Evolutionary conservation across 164 flowering plant genomes (phyloP).

Genomic region (Saururus chinensis): DNA sequence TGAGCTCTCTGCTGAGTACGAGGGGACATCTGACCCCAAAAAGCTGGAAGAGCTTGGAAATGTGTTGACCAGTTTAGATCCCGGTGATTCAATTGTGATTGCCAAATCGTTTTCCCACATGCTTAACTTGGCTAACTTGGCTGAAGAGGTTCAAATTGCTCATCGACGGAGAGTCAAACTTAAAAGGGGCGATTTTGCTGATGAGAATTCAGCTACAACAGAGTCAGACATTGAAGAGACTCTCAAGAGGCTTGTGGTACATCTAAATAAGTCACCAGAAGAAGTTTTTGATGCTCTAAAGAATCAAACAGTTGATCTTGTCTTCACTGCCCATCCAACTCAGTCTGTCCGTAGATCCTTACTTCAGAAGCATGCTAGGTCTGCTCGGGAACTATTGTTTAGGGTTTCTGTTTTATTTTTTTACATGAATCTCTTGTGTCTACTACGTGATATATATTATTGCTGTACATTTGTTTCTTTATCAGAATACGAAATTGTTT

Average conservation of each 20-base stretch:
- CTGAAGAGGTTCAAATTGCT: conserved; percentile 98
- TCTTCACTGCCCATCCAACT: conserved; percentile 98
- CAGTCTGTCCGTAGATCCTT: conserved; percentile 95
- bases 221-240: conserved; percentile 99
- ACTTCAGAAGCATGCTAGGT: conserved; percentile 99
- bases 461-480: background rate
- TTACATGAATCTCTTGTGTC: too few relatives aligned
- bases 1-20: conserved; percentile 96
- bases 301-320: conserved; percentile 97
- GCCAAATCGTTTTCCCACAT: conserved; percentile 90
- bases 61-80: conserved; percentile 83
- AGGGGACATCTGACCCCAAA: conserved; percentile 67
- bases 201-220: conserved; percentile 87
- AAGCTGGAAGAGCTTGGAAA: conserved; percentile 91
- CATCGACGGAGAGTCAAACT: conserved; percentile 63
- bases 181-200: conserved; percentile 85
- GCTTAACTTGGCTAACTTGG: conserved; percentile 99
- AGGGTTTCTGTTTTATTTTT: too few relatives aligned
- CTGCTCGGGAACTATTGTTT: conserved; percentile 7
- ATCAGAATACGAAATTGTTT: conserved; percentile 79
- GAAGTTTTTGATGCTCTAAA: conserved; percentile 94
- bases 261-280: conserved; percentile 84
- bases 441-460: too few relatives aligned
- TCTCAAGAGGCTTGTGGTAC: conserved; percentile 72
- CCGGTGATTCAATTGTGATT: conserved; percentile 95